A percentile compares a stretch with the other conserved stretches of the same genome.
Evolutionary conservation across 2,329 filamentous ascomycete genomes (phyloP).

Genomic region (Hypoxylon sp.): DNA sequence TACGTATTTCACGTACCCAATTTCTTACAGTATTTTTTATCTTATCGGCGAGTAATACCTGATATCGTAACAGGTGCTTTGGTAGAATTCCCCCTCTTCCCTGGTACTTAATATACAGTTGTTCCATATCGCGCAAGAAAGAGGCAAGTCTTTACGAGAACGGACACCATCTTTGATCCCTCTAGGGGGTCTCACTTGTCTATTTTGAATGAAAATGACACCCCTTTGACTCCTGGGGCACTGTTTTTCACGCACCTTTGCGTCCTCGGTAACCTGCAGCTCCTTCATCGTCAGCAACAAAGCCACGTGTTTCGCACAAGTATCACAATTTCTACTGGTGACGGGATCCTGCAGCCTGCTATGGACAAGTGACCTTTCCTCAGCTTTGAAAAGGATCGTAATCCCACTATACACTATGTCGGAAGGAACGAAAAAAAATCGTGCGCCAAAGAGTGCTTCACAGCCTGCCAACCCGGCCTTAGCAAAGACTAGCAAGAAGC

Average conservation of each 20-base stretch:
- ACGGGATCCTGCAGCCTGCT: slow-evolving; percentile 37
- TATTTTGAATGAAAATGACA: slow-evolving; percentile 45
- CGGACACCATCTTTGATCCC: slow-evolving; percentile 47
- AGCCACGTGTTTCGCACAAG: slow-evolving; percentile 47
- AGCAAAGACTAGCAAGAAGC: slow-evolving; percentile 58
- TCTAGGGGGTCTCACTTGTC: slow-evolving; percentile 20
- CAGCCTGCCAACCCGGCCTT: slow-evolving; percentile 26
- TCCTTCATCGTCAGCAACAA: slow-evolving; percentile 41
- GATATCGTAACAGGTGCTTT: neutral
- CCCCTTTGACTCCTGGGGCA: slow-evolving; percentile 48
- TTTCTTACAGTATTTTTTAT: too few species aligned
- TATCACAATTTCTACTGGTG: slow-evolving; percentile 37
- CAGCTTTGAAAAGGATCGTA: slow-evolving; percentile 28
- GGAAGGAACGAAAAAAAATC: slow-evolving; percentile 39
- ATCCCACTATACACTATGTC: slow-evolving; percentile 45
- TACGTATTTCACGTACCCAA: too few species aligned
- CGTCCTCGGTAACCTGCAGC: slow-evolving; percentile 25
- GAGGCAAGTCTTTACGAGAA: slow-evolving; percentile 44
- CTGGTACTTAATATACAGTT: slow-evolving; percentile 23
- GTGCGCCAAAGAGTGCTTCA: slow-evolving; percentile 28
- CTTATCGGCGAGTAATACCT: neutral
- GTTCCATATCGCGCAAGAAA: slow-evolving; percentile 44
- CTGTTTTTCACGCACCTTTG: slow-evolving; percentile 40
- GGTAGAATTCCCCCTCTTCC: slow-evolving; percentile 41
- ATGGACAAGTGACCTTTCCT: slow-evolving; percentile 45